A percentile compares a stretch with the other conserved stretches of the same genome.
These are phyloP conservation scores for Intubia oerlemansii DNA, from an alignment of 2,329 filamentous ascomycete species.

Conservation along the genomic window DNA sequence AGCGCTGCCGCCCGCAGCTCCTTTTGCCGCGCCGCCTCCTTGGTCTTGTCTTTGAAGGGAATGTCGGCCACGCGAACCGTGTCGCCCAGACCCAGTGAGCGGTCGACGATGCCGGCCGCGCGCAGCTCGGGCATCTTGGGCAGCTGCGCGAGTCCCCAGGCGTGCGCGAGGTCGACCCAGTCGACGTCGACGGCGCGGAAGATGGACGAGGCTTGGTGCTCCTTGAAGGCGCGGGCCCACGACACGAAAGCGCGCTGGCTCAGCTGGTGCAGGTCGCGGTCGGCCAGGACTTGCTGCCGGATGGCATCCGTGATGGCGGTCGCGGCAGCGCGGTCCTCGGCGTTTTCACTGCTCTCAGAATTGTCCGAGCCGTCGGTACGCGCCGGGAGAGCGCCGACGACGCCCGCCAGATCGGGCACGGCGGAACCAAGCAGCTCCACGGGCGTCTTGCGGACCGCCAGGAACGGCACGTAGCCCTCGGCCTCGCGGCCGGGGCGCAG, in stretches of 20 bases:
- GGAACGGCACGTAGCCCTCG: slow-evolving; percentile 73
- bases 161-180: slow-evolving; percentile 61
- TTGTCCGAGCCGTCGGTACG: slow-evolving; percentile 1
- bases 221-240: slow-evolving; percentile 79
- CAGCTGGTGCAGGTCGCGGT: slow-evolving; percentile 61
- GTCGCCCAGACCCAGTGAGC: slow-evolving; percentile 35
- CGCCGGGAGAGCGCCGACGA: slow-evolving; percentile 14
- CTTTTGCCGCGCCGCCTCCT: slow-evolving; percentile 42
- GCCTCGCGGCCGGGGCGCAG: slow-evolving; percentile 59
- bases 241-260: slow-evolving; percentile 82
- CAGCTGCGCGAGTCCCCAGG: slow-evolving; percentile 70
- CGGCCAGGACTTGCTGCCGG: slow-evolving; percentile 21
- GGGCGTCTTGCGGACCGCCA: slow-evolving; percentile 73
- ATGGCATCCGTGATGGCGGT: slow-evolving; percentile 13
- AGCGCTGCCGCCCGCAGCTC: slow-evolving; percentile 24
- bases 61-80: slow-evolving; percentile 46
- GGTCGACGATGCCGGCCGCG: slow-evolving; percentile 45
- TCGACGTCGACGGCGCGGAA: slow-evolving; percentile 67
- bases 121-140: slow-evolving; percentile 88
- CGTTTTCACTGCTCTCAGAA: no score
- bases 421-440: slow-evolving; percentile 38
- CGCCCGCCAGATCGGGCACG: slow-evolving; percentile 26
- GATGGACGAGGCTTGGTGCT: slow-evolving; percentile 78
- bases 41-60: slow-evolving; percentile 48
- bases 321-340: slow-evolving; percentile 16